These are phyloP conservation scores for Clohesyomyces aquaticus DNA, from an alignment of 495 filamentous ascomycete genomes.

Conservation along the genomic window DNA sequence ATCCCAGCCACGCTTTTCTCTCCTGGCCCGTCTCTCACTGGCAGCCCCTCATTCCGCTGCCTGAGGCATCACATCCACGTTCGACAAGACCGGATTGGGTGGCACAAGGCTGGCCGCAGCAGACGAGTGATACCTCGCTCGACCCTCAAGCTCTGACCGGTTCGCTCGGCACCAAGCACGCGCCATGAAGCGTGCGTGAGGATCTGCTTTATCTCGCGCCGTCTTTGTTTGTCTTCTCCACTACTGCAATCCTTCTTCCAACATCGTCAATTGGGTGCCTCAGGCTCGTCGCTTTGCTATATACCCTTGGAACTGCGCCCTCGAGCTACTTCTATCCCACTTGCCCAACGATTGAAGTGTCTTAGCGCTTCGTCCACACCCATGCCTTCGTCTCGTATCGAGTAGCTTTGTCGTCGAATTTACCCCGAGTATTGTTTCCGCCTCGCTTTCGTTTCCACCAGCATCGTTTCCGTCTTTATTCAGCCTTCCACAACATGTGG, in stretches of 20 bases:
- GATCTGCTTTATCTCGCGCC: conserved; percentile 9
- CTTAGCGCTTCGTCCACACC: conserved; percentile 6
- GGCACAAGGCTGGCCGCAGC: not conserved
- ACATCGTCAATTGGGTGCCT: conserved; percentile 16
- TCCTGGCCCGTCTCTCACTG: too few species aligned
- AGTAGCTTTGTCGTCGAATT: conserved; percentile 3
- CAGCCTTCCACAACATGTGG: conserved; percentile 7
- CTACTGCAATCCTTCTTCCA: conserved; percentile 4
- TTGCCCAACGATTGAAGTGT: too few species aligned
- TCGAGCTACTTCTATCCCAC: too few species aligned
- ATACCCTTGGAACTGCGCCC: conserved; percentile 19
- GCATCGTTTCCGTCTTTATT: too few species aligned
- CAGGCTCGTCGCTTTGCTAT: conserved; percentile 17
- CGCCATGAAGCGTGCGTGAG: not conserved
- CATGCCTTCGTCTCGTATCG: conserved; percentile 15
- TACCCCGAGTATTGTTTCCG: conserved; percentile 12
- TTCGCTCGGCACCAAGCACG: not conserved
- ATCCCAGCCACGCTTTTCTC: conserved; percentile 14
- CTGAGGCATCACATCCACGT: conserved; percentile 16
- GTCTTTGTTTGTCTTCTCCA: not conserved
- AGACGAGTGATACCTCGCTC: not conserved
- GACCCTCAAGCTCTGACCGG: conserved; percentile 18
- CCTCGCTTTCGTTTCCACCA: not conserved
- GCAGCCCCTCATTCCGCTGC: not conserved
- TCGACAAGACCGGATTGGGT: not conserved